A percentile compares a stretch with the other conserved stretches of the same genome.
phyloP scores from a whole-genome alignment of 1,284 basidiomycete species.

The Papiliotrema terrestris region DNA sequence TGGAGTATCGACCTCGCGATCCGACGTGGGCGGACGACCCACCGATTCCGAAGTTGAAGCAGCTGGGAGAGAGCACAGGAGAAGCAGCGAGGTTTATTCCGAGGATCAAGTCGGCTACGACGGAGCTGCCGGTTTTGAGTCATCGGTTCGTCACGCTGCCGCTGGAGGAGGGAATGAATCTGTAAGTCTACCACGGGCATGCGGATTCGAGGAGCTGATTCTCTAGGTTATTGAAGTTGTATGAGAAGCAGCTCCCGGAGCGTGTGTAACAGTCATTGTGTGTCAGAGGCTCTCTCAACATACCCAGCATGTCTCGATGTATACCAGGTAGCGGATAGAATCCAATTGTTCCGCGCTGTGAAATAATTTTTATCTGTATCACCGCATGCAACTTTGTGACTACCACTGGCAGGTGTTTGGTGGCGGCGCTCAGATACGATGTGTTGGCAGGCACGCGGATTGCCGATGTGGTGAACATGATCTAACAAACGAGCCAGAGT shows the following conservation, averaged over 20 bases:
- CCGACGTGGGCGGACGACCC: conserved; percentile 11
- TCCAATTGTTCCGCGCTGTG: no score
- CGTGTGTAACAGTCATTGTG: background rate
- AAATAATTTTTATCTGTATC: no score
- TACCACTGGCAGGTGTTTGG: no score
- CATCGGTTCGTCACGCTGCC: conserved; percentile 80
- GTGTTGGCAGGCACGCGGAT: no score
- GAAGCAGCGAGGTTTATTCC: conserved; percentile 71
- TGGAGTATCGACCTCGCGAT: conserved; percentile 12
- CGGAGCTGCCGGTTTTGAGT: conserved; percentile 77
- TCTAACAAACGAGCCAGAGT: no score
- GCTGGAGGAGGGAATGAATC: conserved; percentile 79
- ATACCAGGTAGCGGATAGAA: background rate
- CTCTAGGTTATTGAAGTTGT: conserved; percentile 4
- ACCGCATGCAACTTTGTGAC: no score
- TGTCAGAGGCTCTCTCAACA: background rate
- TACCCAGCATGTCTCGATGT: background rate
- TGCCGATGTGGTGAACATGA: no score
- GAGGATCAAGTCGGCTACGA: conserved; percentile 72
- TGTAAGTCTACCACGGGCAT: conserved; percentile 35
- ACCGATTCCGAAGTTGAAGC: conserved; percentile 61
- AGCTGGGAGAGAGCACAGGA: conserved; percentile 79
- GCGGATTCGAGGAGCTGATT: background rate
- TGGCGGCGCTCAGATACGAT: no score
- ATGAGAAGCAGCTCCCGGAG: conserved; percentile 8